Evolutionary conservation across 805 yeast species (phyloP), one percentile per base, ranked within the genome.

Genomic region (Kuraishia piskuri): DNA sequence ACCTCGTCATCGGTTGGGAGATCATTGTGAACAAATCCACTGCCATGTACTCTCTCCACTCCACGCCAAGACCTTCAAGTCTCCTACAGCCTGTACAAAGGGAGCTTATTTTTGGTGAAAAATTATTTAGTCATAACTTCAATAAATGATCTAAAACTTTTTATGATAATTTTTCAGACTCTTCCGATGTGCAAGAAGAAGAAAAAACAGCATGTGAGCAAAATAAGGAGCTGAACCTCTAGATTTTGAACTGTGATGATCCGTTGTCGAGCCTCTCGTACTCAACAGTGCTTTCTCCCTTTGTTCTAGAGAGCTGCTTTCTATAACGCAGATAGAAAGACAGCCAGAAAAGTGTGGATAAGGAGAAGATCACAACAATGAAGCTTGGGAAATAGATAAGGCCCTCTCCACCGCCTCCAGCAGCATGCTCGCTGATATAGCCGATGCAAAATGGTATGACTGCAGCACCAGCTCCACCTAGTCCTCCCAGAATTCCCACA

Each of bases 401-500:
- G 47, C 72, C 72, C 52, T 60, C 52, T 12, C 61, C 62, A 37
- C 22, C 37, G 17, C 53, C 53, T 17, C 54, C 59, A 14, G 63
- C 67, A 22, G 61, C 50, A 17, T 56, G 55, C 55, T 70, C 69
- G 31, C 76, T 63, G 6, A 75, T 57, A 22, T 64, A 63, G 8
- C 96, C 96, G 40, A 84, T 74, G 2, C 80, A 52, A 57, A 82
- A 85, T 1, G 95, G 94, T 6, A 88, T 57, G 0, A 80, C 74
- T 0, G 95, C 92, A n/a, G 86, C 87, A 1, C 96, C 96, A 17
- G 84, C 80, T 2, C 94, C 91, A 6, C 95, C 96, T 55, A 88
- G 63, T 0, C 94, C 90, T 53, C 90, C 83, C 21, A 86, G 80
- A 52, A 86, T 72, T 0, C 96, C 91, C 8, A 89, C 76, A 1